Percentiles rank a stretch among this genome's conserved stretches.
These are phyloP conservation scores for Protomyces gravidus DNA, from an alignment of 1,139 yeast species.

Conservation along the genomic window DNA sequence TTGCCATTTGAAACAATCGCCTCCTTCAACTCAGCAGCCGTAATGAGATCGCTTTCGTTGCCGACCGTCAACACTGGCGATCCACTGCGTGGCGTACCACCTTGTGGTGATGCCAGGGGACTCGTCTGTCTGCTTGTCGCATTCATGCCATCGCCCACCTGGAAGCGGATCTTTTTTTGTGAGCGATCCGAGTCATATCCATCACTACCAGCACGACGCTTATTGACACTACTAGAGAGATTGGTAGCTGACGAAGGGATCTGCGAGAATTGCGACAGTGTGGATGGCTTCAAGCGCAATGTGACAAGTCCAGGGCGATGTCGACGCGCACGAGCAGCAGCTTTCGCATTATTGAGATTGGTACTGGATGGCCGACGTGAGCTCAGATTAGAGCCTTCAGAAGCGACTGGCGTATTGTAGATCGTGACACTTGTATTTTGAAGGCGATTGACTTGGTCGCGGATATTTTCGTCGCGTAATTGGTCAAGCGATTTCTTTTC, in stretches of 20 bases:
- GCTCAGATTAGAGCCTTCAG: conserved; percentile 5
- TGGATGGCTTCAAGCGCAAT: background rate
- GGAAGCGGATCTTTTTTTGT: conserved; percentile 23
- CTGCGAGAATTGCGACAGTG: conserved; percentile 4
- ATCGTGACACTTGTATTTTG: conserved; percentile 22
- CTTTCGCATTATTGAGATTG: conserved; percentile 9
- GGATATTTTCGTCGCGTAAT: conserved; percentile 20
- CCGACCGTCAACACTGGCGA: background rate
- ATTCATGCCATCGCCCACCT: background rate
- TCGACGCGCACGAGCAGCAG: conserved; percentile 8
- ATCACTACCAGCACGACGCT: conserved; percentile 25
- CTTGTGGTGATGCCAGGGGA: conserved; percentile 6
- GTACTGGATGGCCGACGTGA: conserved; percentile 23
- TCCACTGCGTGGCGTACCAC: conserved; percentile 16
- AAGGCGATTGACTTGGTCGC: conserved; percentile 20
- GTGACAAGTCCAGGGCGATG: conserved; percentile 12
- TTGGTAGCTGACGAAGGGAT: conserved; percentile 13
- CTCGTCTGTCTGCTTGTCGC: conserved; percentile 17
- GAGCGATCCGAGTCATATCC: conserved; percentile 24
- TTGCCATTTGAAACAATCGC: conserved; percentile 15
- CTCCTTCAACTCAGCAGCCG: conserved; percentile 15
- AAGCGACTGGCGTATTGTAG: conserved; percentile 16
- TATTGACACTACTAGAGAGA: background rate
- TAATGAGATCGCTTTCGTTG: conserved; percentile 10
- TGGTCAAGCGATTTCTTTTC: conserved; percentile 21